These are phyloP conservation scores for Globisporangium abappressorium DNA, from an alignment of 352 stramenopile genomes.

Conservation along the genomic window DNA sequence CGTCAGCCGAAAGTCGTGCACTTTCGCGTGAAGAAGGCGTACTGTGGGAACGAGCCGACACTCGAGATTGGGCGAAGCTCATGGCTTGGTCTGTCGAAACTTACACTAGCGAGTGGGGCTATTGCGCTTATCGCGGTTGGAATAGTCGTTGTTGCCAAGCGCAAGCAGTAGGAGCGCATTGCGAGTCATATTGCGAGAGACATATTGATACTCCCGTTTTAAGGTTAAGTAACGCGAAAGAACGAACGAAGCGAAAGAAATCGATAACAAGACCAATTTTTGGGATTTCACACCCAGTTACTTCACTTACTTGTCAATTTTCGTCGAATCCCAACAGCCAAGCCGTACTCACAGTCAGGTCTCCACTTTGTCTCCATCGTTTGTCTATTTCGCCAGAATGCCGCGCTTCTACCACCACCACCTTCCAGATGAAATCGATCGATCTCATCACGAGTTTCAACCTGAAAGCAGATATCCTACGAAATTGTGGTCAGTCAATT, in stretches of 20 bases:
- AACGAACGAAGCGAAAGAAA: not conserved
- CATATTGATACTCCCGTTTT: not conserved
- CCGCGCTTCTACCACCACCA: too few species aligned
- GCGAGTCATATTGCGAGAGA: not conserved
- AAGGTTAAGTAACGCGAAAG: not conserved
- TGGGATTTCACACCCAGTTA: too few species aligned
- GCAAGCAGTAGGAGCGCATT: not conserved
- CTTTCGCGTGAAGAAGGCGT: conserved; percentile 1
- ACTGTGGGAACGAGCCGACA: conserved; percentile 3
- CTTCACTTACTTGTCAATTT: too few species aligned
- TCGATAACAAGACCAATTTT: too few species aligned
- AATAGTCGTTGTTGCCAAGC: not conserved
- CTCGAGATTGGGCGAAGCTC: not conserved
- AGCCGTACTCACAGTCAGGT: too few species aligned
- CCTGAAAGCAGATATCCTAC: too few species aligned
- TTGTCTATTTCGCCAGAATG: too few species aligned
- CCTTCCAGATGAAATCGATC: too few species aligned
- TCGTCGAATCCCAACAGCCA: too few species aligned
- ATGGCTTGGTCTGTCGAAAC: not conserved
- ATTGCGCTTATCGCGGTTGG: not conserved
- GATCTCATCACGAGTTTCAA: too few species aligned
- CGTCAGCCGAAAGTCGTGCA: not conserved
- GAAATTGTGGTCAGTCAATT: too few species aligned
- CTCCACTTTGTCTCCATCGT: too few species aligned
- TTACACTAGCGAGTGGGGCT: not conserved